Base-by-base conservation (phyloP, 257 asterid species). In the Salvia hispanica region DNA sequence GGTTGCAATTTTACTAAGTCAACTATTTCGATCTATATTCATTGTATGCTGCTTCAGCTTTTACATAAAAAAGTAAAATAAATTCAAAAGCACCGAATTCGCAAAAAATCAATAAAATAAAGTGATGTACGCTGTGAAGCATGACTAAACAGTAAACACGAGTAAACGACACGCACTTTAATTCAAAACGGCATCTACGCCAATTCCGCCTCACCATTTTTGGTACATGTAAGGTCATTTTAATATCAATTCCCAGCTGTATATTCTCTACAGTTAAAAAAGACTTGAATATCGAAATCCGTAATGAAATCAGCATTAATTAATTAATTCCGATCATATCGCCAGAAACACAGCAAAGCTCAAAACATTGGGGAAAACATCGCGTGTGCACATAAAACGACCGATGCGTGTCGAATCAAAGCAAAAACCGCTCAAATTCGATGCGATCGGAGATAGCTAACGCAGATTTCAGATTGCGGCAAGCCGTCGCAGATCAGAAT, bases 171-270 rank as follows among this genome's bases (percentile, higher is more conserved):
- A 66, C 13, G 12, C 12, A 18, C 44, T 10, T 44, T 74, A 5
- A 67, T 50, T 71, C 46, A 66, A 76, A 74, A 51, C 57, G 42
- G 64, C 73, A 73, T 66, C 73, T 58, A 42, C 42, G 53, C 59
- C 55, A 70, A 57, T 67, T 44, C 45, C 45, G 64, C 60, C 21
- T 57, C 69, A 57, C 5, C 46, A 52, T 76, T 54, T n/a, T 25
- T 25, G 77, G 42, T 58, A 43, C 46, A 63, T 43, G 70, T 53
- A 67, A 62, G 13, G 77, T 11, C 53, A 42, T 67, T 55, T 31
- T 67, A 44, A 16, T 59, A 60, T 7, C 18, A 52, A 16, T 34
- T 53, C 71, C 54, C 58, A 68, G 78, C 74, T 61, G 66, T 37
- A 69, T 44, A 65, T 62, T 55, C 63, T 39, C 31, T n/a, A n/a